Conservation (phyloP, 192 early-diverging fungal species). For the Entomortierella lignicola region DNA sequence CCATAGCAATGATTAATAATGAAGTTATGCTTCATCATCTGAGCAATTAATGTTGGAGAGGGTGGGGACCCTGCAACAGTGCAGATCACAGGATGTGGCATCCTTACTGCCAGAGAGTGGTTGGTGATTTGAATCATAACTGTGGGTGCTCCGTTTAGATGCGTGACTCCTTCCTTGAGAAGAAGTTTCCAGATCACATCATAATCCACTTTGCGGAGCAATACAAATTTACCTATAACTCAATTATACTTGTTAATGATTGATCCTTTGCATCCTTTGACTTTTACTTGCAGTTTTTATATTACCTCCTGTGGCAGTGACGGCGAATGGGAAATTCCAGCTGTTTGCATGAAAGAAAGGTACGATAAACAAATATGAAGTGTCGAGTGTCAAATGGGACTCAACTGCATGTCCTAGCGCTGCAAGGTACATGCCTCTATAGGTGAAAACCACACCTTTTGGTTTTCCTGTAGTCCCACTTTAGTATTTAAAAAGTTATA, state of each 20-base stretch:
- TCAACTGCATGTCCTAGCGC: constrained; percentile 59
- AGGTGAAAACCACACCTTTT: constrained; percentile 65
- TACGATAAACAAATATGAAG: constrained; percentile 62
- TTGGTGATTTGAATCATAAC: constrained; percentile 66
- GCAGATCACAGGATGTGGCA: constrained; percentile 43
- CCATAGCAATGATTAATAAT: constrained; percentile 70
- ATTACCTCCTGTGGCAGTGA: constrained; percentile 44
- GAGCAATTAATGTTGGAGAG: constrained; percentile 59
- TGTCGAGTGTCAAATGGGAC: constrained; percentile 53
- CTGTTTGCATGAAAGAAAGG: constrained; percentile 70
- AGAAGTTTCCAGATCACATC: constrained; percentile 65
- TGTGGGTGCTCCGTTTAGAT: constrained; percentile 69
- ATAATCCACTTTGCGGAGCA: constrained; percentile 68
- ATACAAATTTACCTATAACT: constrained; percentile 52
- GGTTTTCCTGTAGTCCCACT: constrained; percentile 69
- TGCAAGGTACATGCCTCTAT: constrained; percentile 65
- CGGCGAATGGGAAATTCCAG: constrained; percentile 49
- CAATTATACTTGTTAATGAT: no score
- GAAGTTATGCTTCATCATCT: constrained; percentile 61
- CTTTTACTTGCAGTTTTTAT: neutral
- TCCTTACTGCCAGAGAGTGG: constrained; percentile 53
- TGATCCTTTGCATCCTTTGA: no score
- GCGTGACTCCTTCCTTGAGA: constrained; percentile 59
- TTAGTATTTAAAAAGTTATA: neutral
- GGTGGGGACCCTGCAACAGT: constrained; percentile 64